These are phyloP conservation scores for Dothistroma pini DNA, from an alignment of 2,329 filamentous ascomycete species.

Conservation along the genomic window DNA sequence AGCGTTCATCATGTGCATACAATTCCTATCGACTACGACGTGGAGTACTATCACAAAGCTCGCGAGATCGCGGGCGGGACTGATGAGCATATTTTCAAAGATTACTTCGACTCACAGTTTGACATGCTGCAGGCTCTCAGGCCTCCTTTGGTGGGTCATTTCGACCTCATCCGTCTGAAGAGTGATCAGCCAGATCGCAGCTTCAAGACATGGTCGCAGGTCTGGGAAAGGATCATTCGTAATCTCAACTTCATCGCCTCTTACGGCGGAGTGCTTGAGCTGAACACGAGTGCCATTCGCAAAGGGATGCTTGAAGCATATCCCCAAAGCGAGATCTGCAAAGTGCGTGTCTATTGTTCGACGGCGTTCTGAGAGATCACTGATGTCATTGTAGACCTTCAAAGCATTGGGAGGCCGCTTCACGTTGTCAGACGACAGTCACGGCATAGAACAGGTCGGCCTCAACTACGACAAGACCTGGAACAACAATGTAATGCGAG, in stretches of 20 bases:
- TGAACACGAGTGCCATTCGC: conserved; percentile 81
- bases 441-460: conserved; percentile 82
- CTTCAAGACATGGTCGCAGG: conserved; percentile 38
- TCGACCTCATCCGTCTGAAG: conserved; percentile 83
- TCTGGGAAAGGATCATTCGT: conserved; percentile 70
- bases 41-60: conserved; percentile 62
- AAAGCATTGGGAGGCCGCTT: conserved; percentile 71
- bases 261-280: conserved; percentile 81
- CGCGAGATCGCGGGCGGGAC: conserved; percentile 54
- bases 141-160: conserved; percentile 84
- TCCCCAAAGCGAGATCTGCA: conserved; percentile 72
- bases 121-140: conserved; percentile 70
- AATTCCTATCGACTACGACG: conserved; percentile 85
- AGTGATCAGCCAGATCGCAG: conserved; percentile 64
- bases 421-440: conserved; percentile 92
- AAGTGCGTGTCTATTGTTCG: conserved; percentile 48
- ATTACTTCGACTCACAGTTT: conserved; percentile 85
- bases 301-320: conserved; percentile 93
- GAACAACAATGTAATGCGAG: conserved; percentile 54
- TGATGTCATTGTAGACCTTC: conserved; percentile 57
- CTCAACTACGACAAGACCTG: conserved; percentile 62
- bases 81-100: conserved; percentile 71
- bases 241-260: conserved; percentile 68
- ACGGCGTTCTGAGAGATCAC: conserved; percentile 3
- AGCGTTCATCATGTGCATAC: conserved; percentile 86